Percentiles rank a stretch among this genome's conserved stretches.
Evolutionary conservation across 345 rosid genomes (phyloP).

Genomic region (Salix udensis): DNA sequence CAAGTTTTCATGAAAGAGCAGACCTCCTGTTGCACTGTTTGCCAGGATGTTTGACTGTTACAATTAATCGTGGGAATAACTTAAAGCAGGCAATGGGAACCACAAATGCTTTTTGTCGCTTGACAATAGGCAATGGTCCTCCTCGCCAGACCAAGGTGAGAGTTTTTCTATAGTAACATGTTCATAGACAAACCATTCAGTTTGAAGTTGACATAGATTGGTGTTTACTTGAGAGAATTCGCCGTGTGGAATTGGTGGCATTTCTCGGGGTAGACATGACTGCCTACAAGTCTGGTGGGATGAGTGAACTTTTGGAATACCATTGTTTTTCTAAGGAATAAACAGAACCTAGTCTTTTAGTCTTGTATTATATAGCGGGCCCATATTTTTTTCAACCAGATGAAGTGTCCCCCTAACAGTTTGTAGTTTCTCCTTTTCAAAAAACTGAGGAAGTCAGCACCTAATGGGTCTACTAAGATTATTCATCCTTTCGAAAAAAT

Average conservation of each 20-base stretch:
- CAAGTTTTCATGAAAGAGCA: conserved; percentile 78
- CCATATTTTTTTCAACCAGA: not conserved
- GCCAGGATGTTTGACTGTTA: conserved; percentile 84
- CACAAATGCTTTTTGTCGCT: conserved; percentile 76
- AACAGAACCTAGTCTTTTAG: not conserved
- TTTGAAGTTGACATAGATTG: not conserved
- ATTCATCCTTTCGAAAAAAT: too few species aligned
- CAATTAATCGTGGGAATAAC: conserved; percentile 73
- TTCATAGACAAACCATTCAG: not conserved
- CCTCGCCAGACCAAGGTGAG: conserved; percentile 82
- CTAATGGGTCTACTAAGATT: too few species aligned
- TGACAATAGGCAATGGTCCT: conserved; percentile 82
- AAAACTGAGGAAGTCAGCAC: not conserved
- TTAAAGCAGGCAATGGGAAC: conserved; percentile 75
- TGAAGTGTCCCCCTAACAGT: not conserved
- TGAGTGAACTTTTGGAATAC: not conserved
- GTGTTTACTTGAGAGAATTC: not conserved
- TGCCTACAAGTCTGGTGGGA: not conserved
- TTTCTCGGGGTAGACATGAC: not conserved
- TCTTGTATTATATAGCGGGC: not conserved
- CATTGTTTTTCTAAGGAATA: not conserved
- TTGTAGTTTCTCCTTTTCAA: not conserved
- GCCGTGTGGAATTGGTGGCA: not conserved
- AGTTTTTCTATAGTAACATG: not conserved
- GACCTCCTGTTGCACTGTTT: conserved; percentile 82